Evolutionary conservation across 2,329 filamentous ascomycete genomes (phyloP), one percentile per base, ranked within the genome.

Genomic region (Dendrostoma leiphaemia): DNA sequence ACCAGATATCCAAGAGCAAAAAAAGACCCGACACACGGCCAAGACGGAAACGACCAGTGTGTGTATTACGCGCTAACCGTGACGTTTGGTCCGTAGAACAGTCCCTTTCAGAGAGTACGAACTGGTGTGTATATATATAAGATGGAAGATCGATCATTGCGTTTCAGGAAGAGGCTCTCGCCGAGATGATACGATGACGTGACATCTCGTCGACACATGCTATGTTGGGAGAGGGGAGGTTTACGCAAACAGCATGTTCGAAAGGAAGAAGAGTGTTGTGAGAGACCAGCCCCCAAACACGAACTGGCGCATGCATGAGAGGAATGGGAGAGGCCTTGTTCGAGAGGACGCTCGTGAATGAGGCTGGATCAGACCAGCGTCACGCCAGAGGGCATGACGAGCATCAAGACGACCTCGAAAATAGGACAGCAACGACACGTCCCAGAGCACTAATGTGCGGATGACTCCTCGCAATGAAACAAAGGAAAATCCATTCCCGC

Each of bases 401-500:
- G 17, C n/a, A 45, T 28, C 26, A n/a, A 15, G 19, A 35, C 32
- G 28, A 24, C 21, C 31, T 51, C 48, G 24, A 15, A 24, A 38
- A 9, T 10, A 13, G n/a, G 35, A 23, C 6, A 28, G 26, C 6
- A 29, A 37, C 40, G n/a, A n/a, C n/a, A 41, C 40, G 32, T 40
- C 51, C 32, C 38, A n/a, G 21, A 28, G 40, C 41, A 38, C 28
- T 41, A 40, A 15, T 26, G 31, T 13, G 37, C 24, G 35, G 29
- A 41, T 26, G 24, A 17, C 15, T n/a, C 35, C 35, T 35, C 46
- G 35, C 41, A 47, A 26, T 15, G 28, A 26, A 26, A 57, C 54
- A 57, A 47, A 51, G 41, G 51, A 54, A n/a, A 57, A 57, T 31
- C 26, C 21, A 23, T 34, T 47, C 51, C 41, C 37, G 19, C 17